These are phyloP conservation scores for Ophiognomonia clavigignenti-juglandacearum DNA, from an alignment of 2,329 filamentous ascomycete genomes.

Conservation along the genomic window DNA sequence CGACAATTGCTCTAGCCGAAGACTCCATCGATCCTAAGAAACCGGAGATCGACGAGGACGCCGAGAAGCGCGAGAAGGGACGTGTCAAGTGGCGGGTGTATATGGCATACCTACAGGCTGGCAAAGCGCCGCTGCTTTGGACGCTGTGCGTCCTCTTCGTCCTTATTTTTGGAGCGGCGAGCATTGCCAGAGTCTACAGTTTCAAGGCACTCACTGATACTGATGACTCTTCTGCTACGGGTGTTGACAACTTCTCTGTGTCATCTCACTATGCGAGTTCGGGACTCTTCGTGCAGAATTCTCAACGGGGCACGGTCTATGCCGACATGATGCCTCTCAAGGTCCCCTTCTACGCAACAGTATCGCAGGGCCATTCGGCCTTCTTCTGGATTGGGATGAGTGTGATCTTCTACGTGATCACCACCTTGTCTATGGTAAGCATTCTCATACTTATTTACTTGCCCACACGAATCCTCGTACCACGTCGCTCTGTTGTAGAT, in stretches of 20 bases:
- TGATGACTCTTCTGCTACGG: slow-evolving; percentile 20
- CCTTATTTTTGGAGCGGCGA: slow-evolving; percentile 18
- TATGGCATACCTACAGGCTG: slow-evolving; percentile 27
- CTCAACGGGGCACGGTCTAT: slow-evolving; percentile 6
- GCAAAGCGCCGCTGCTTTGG: slow-evolving; percentile 25
- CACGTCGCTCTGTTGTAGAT: too few relatives aligned
- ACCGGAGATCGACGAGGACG: slow-evolving; percentile 18
- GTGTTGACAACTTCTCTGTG: slow-evolving; percentile 10
- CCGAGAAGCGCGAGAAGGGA: slow-evolving; percentile 27
- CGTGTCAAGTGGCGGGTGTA: slow-evolving; percentile 30
- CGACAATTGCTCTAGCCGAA: slow-evolving; percentile 10
- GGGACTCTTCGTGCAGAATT: slow-evolving; percentile 13
- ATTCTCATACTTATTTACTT: too few relatives aligned
- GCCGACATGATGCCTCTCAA: slow-evolving; percentile 11
- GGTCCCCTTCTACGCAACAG: not conserved
- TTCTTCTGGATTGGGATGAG: slow-evolving; percentile 26
- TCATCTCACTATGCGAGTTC: slow-evolving; percentile 8
- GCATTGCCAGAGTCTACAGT: slow-evolving; percentile 27
- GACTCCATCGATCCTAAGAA: slow-evolving; percentile 7
- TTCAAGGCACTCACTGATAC: slow-evolving; percentile 29
- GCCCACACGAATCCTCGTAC: not conserved
- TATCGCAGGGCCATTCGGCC: slow-evolving; percentile 13
- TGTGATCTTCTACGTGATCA: slow-evolving; percentile 24
- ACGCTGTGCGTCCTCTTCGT: slow-evolving; percentile 21
- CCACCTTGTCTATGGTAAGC: slow-evolving; percentile 16